Evolutionary conservation across 768 basidiomycete species (phyloP).

Genomic region (Lactarius evosmus): DNA sequence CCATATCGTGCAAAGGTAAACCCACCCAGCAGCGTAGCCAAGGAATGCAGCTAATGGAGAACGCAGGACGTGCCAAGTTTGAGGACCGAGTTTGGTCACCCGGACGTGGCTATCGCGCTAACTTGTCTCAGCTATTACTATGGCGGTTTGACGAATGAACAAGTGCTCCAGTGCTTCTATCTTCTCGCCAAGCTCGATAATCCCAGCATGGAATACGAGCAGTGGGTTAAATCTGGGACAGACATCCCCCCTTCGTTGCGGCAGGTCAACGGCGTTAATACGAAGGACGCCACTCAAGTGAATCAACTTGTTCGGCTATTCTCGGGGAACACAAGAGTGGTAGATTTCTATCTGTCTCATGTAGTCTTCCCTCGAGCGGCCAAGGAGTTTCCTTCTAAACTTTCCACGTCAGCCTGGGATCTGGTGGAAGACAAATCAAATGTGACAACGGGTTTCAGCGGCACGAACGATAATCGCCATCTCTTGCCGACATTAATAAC

Average conservation of each 20-base stretch:
- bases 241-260: slow-evolving; percentile 35
- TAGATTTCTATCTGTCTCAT: slow-evolving; percentile 47
- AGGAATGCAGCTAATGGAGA: background rate
- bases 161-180: slow-evolving; percentile 40
- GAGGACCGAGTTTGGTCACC: slow-evolving; percentile 51
- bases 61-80: slow-evolving; percentile 42
- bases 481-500: slow-evolving; percentile 36
- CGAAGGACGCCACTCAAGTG: slow-evolving; percentile 39
- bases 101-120: slow-evolving; percentile 44
- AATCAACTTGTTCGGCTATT: slow-evolving; percentile 37
- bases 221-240: slow-evolving; percentile 34
- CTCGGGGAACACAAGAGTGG: slow-evolving; percentile 35
- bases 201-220: slow-evolving; percentile 41
- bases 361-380: slow-evolving; percentile 51
- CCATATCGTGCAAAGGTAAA: slow-evolving; percentile 45
- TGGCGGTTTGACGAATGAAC: slow-evolving; percentile 39
- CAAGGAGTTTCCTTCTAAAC: slow-evolving; percentile 45
- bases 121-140: slow-evolving; percentile 52
- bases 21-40: background rate
- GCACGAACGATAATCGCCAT: slow-evolving; percentile 48
- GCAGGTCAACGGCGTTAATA: slow-evolving; percentile 41
- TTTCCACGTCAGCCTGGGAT: slow-evolving; percentile 52
- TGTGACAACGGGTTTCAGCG: slow-evolving; percentile 49
- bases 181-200: slow-evolving; percentile 42
- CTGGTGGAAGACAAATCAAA: slow-evolving; percentile 40